Evolutionary conservation across 306 rosid species (phyloP).

Genomic region (Prunus dulcis): DNA sequence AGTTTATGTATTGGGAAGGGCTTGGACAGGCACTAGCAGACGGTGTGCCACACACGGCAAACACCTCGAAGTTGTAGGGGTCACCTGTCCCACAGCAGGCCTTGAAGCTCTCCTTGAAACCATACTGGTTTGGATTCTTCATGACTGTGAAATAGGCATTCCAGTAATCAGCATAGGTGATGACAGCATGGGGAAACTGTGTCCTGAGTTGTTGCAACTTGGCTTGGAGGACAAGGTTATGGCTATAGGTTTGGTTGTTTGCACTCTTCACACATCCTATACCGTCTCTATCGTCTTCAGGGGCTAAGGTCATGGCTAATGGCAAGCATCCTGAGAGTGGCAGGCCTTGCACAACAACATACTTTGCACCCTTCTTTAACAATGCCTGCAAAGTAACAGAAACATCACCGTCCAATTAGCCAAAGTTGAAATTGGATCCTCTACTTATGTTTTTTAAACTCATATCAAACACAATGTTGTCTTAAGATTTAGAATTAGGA

Average conservation of each 20-base stretch:
- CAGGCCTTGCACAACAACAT: slow-evolving; percentile 71
- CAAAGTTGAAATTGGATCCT: too few relatives aligned
- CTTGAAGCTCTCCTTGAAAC: slow-evolving; percentile 54
- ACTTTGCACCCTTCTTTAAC: slow-evolving; percentile 79
- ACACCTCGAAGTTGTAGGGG: slow-evolving; percentile 52
- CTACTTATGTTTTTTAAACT: too few relatives aligned
- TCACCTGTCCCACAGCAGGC: slow-evolving; percentile 84
- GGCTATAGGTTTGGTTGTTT: slow-evolving; percentile 53
- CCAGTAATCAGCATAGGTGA: slow-evolving; percentile 75
- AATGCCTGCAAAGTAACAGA: slow-evolving; percentile 45
- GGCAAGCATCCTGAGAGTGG: slow-evolving; percentile 79
- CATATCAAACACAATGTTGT: too few relatives aligned
- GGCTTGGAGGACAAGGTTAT: slow-evolving; percentile 49
- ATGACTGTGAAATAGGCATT: slow-evolving; percentile 61
- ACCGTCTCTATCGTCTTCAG: slow-evolving; percentile 60
- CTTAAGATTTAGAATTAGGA: too few relatives aligned
- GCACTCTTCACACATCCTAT: slow-evolving; percentile 73
- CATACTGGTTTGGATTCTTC: slow-evolving; percentile 49
- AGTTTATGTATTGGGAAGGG: slow-evolving; percentile 72
- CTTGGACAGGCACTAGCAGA: slow-evolving; percentile 41
- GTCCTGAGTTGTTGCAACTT: slow-evolving; percentile 49
- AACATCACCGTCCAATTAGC: background rate
- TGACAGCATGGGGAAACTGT: slow-evolving; percentile 59
- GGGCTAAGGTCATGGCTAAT: slow-evolving; percentile 55
- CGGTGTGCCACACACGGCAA: slow-evolving; percentile 60